Conservation (phyloP, 768 basidiomycete species). For the Suillus weaverae region DNA sequence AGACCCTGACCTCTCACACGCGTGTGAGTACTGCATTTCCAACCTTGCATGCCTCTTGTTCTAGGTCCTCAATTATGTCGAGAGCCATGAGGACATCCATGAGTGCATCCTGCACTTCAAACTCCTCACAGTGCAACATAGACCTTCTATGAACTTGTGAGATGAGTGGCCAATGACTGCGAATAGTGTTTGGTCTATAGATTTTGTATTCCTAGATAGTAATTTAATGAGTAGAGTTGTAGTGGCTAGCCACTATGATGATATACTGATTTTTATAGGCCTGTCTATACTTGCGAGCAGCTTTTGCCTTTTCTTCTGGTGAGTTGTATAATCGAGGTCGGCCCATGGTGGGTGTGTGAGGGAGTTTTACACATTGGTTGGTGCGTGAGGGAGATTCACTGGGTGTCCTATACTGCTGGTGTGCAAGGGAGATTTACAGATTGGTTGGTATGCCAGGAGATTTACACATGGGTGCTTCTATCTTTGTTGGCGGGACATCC, state of each 20-base stretch:
- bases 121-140: neutral
- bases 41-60: too few relatives aligned
- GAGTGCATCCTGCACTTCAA: neutral
- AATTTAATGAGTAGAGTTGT: neutral
- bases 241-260: neutral
- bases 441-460: too few relatives aligned
- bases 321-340: neutral
- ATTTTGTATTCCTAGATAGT: neutral
- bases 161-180: neutral
- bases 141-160: neutral
- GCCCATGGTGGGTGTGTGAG: neutral
- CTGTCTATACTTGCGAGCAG: neutral
- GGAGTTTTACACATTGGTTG: neutral
- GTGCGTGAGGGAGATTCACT: neutral
- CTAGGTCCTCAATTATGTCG: neutral
- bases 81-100: neutral
- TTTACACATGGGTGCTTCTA: too few relatives aligned
- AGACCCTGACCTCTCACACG: too few relatives aligned
- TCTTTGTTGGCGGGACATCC: too few relatives aligned
- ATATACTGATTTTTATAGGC: neutral
- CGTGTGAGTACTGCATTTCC: too few relatives aligned
- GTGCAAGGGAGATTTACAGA: neutral
- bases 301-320: neutral
- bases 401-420: too few relatives aligned
- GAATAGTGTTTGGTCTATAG: neutral